Percentiles rank a stretch among this genome's conserved stretches.
Conservation (phyloP, 2,329 filamentous ascomycete genomes). For the Fusarium oxysporum region DNA sequence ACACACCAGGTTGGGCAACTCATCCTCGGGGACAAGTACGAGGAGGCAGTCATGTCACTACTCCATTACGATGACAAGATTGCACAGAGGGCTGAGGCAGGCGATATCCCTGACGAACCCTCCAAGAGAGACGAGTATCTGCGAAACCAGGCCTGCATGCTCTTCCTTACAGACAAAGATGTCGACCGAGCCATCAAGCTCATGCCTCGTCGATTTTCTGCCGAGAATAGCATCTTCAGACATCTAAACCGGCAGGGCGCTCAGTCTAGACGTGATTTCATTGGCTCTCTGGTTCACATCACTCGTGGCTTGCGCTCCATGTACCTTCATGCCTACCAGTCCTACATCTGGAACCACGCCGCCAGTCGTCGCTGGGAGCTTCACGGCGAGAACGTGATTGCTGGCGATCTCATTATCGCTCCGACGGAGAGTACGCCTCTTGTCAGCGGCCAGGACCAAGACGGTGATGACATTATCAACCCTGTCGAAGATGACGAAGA, state of each 20-base stretch:
- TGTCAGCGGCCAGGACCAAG: constrained; percentile 70
- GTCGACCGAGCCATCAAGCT: constrained; percentile 70
- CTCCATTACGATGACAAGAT: constrained; percentile 77
- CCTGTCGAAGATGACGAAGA: constrained; percentile 57
- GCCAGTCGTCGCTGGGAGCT: constrained; percentile 83
- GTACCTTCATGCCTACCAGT: constrained; percentile 98
- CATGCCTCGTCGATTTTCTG: constrained; percentile 84
- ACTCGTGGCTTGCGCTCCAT: constrained; percentile 86
- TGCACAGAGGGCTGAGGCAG: constrained; percentile 58
- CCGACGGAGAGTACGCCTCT: constrained; percentile 49
- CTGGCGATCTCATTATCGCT: constrained; percentile 84
- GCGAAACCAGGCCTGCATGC: constrained; percentile 81
- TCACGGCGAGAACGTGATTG: constrained; percentile 78
- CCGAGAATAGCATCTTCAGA: constrained; percentile 82
- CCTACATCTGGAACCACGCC: constrained; percentile 90
- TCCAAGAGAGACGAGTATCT: constrained; percentile 80
- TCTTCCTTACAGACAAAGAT: constrained; percentile 74
- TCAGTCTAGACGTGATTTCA: constrained; percentile 72
- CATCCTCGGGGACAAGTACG: constrained; percentile 84
- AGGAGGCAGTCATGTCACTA: constrained; percentile 82
- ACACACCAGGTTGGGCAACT: constrained; percentile 88
- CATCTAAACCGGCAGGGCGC: constrained; percentile 70
- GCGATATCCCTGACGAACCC: constrained; percentile 55
- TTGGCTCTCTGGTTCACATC: constrained; percentile 84
- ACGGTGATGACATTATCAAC: constrained; percentile 61